Conservation (phyloP, 2,329 filamentous ascomycete species). For the Phialemonium atrogriseum region DNA sequence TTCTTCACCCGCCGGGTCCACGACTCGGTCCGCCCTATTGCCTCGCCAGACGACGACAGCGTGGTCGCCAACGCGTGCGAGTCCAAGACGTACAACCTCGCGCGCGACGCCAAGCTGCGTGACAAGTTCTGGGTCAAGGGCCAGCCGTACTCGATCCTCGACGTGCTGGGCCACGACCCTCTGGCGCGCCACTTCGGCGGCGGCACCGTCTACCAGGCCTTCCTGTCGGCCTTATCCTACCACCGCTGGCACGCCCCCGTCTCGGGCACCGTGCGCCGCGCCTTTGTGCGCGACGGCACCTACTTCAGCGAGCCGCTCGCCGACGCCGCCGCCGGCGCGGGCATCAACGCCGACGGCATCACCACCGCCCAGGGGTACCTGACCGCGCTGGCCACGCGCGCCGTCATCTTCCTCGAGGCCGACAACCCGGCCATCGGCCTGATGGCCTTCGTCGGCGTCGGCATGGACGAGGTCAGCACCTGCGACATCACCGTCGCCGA, state of each 20-base stretch:
- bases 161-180: conserved; percentile 54
- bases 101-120: conserved; percentile 39
- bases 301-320: conserved; percentile 56
- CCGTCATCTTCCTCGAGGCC: conserved; percentile 62
- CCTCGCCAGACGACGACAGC: conserved; percentile 41
- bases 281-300: conserved; percentile 52
- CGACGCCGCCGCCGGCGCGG: conserved; percentile 19
- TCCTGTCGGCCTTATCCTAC: conserved; percentile 58
- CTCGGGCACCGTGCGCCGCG: conserved; percentile 48
- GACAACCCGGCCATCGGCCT: conserved; percentile 60
- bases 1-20: conserved; percentile 58
- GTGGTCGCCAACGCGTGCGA: conserved; percentile 59
- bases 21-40: conserved; percentile 48
- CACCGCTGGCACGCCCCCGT: conserved; percentile 68
- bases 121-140: conserved; percentile 62
- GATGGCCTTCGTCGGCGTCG: conserved; percentile 62
- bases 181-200: conserved; percentile 47
- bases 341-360: conserved; percentile 33
- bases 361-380: conserved; percentile 56
- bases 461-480: conserved; percentile 69
- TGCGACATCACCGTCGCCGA: conserved; percentile 63
- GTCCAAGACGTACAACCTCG: conserved; percentile 47
- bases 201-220: conserved; percentile 64
- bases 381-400: conserved; percentile 58
- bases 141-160: conserved; percentile 56